Base-by-base conservation (phyloP, 768 basidiomycete species). In the Imleria badia region DNA sequence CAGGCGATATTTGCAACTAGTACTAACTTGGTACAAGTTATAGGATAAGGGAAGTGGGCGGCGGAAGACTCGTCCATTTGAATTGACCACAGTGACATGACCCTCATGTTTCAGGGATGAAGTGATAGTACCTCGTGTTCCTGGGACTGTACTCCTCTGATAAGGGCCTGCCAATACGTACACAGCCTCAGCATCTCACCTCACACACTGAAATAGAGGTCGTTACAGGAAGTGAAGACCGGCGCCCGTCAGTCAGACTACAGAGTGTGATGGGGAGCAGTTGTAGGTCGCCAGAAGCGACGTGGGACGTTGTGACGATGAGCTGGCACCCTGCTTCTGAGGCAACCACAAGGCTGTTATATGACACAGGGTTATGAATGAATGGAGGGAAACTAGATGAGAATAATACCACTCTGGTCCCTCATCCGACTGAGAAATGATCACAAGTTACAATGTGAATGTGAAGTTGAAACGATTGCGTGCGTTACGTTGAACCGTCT, bases 81-180 rank as follows among this genome's bases (percentile, higher is more conserved):
- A 48, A 51, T 45, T 26, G 22, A 30, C 13, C 22, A 34, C 46
- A n/a, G n/a, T 31, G 13, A 20, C 26, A 36, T 17, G 44, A 51
- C 39, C 54, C 30, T 35, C 17, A 40, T 52, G 45, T 29, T 54
- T 49, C 54, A 61, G 63, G 51, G 63, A 43, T 40, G 36, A 44
- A 10, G 9, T 41, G 48, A 45, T 42, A 11, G 31, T 38, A 19
- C 45, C 29, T 60, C 26, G 19, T 40, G 23, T 22, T 30, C 26
- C 4, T 26, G 6, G 26, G 26, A 26, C 4, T 26, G 26, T 6
- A 26, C 26, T 6, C 26, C 26, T 26, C 26, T 26, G 26, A 26
- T 26, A 26, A 26, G 26, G 26, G 26, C 26, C 26, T 6, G 26
- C 6, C 26, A 26, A 26, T 6, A 26, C 4, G 19, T 35, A 15